Evolutionary conservation across 2,329 filamentous ascomycete genomes (phyloP), one percentile per base, ranked within the genome.

Genomic region (Penicillium paneum): DNA sequence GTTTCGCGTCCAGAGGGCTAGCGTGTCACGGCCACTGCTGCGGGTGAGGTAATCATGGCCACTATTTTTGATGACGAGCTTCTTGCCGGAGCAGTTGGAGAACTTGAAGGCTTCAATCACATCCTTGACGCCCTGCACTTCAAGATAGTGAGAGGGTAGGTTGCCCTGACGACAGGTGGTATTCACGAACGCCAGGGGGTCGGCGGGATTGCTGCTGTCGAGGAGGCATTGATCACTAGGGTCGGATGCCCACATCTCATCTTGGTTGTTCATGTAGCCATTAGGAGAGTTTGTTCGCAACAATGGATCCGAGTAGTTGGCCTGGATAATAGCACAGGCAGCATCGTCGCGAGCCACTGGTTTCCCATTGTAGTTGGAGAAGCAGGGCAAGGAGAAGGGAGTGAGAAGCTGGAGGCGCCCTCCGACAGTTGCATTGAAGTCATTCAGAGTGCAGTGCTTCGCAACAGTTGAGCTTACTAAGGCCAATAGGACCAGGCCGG

Each of bases 21-120:
- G 55, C 0, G 65, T 59, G 4, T 63, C 65, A 15, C 66, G 64
- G 5, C 61, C 62, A 55, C 65, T 71, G 36, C 63, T 70, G 29
- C 70, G 66, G 8, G 64, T 65, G 55, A 71, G 63, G 47, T 66
- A 72, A 39, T 72, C 71, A 49, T 73, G 69, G 3, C 71, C 71
- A 38, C 61, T 69, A 41, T 72, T 72, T 55, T 72, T 70, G 48
- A 73, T 64, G 11, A 44, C 48, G 3, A 64, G 31, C 13, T 44
- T 54, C 15, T 48, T 51, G 19, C 56, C 53, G 1, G 53, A 55
- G 40, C 42, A 52, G 45, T 39, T 38, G 12, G 59, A 51, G 49
- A 49, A 63, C n/a, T 44, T 34, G 38, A 45, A 45, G 12, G 42
- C 42, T 34, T n/a, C 29, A n/a, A 45, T 34, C 19, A 45, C 42